Evolutionary conservation across 768 basidiomycete genomes (phyloP).

Genomic region (Mycena albidolilacea): DNA sequence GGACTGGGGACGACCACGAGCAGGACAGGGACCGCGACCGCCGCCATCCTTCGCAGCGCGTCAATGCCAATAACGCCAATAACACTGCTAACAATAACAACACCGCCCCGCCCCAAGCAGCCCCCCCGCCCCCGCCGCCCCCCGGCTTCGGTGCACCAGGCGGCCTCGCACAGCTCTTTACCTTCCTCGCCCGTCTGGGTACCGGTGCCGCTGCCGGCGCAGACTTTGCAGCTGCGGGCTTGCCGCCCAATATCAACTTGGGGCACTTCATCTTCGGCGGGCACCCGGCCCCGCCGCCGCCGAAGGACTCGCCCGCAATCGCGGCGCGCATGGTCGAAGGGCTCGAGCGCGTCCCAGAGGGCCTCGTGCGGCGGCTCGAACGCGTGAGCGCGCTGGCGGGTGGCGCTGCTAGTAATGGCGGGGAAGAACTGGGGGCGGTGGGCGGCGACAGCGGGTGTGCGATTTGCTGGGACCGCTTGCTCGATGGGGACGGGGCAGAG

Average conservation of each 20-base stretch:
- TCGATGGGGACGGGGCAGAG: slow-evolving; percentile 61
- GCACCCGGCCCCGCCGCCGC: slow-evolving; percentile 41
- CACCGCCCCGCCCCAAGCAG: background rate
- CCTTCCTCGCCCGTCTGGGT: slow-evolving; percentile 38
- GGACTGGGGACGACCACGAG: slow-evolving; percentile 66
- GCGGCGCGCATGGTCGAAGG: slow-evolving; percentile 75
- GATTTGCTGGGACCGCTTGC: slow-evolving; percentile 81
- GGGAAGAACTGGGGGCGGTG: slow-evolving; percentile 47
- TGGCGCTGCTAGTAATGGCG: slow-evolving; percentile 21
- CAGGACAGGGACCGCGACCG: slow-evolving; percentile 74
- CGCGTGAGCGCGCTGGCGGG: slow-evolving; percentile 58
- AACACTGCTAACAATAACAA: slow-evolving; percentile 8
- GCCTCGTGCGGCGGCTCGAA: slow-evolving; percentile 76
- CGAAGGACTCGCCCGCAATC: slow-evolving; percentile 75
- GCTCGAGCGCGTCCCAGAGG: slow-evolving; percentile 76
- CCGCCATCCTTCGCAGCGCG: slow-evolving; percentile 76
- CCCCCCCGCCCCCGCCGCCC: background rate
- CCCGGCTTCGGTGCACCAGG: background rate
- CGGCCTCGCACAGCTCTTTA: slow-evolving; percentile 41
- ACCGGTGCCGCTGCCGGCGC: slow-evolving; percentile 7
- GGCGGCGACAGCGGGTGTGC: slow-evolving; percentile 70
- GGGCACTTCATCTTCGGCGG: slow-evolving; percentile 40
- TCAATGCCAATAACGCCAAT: slow-evolving; percentile 15
- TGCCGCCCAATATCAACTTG: background rate
- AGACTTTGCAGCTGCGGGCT: background rate